Conservation (phyloP, 768 basidiomycete species). For the Hygrophorus russula region DNA sequence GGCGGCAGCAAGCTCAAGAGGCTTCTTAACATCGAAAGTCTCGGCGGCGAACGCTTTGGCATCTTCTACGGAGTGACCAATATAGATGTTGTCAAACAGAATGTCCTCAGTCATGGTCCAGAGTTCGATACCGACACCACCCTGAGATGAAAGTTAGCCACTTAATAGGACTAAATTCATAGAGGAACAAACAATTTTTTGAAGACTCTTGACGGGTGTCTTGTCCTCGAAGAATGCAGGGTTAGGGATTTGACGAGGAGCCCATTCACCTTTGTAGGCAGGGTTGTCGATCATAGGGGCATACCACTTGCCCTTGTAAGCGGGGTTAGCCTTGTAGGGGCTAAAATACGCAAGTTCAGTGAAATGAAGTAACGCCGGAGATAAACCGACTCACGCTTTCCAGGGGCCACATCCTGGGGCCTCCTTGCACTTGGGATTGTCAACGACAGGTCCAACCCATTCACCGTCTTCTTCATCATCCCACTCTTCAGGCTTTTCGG, state of each 20-base stretch:
- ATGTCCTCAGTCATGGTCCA: constrained; percentile 99
- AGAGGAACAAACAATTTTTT: constrained; percentile 59
- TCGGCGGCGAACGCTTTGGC: constrained; percentile 76
- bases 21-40: constrained; percentile 87
- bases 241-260: constrained; percentile 84
- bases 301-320: constrained; percentile 97
- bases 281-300: constrained; percentile 95
- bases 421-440: constrained; percentile 84
- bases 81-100: constrained; percentile 87
- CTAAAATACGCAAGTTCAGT: constrained; percentile 20
- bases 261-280: constrained; percentile 93
- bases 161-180: constrained; percentile 2
- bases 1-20: constrained; percentile 55
- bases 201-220: constrained; percentile 69
- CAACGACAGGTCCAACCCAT: constrained; percentile 85
- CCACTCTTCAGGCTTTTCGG: constrained; percentile 98
- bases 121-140: constrained; percentile 93
- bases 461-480: constrained; percentile 99
- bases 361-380: not conserved
- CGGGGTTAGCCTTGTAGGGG: constrained; percentile 83
- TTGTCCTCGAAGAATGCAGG: constrained; percentile 85
- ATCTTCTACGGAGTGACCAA: constrained; percentile 82
- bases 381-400: constrained; percentile 45
- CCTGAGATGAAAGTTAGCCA: constrained; percentile 27
- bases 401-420: constrained; percentile 94